Percentiles rank a stretch among this genome's conserved stretches.
These are phyloP conservation scores for Fimicolochytrium jonesii DNA, from an alignment of 192 early-diverging fungal species.

Conservation along the genomic window DNA sequence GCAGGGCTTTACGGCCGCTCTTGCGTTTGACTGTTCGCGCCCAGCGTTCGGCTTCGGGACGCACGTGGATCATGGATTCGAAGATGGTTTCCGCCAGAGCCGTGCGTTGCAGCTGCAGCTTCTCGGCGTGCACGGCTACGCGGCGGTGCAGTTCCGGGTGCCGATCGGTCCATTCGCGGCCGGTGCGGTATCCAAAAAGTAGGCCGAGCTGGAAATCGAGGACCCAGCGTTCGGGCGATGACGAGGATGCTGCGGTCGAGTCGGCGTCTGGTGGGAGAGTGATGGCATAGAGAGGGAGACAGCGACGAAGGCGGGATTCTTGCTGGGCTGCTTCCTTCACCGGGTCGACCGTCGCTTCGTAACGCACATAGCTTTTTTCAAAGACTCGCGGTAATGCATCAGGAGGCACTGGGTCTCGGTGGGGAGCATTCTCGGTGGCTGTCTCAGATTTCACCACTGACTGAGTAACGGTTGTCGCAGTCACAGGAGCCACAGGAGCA, in stretches of 20 bases:
- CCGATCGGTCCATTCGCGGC: constrained; percentile 36
- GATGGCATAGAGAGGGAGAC: constrained; percentile 43
- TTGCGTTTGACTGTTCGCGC: constrained; percentile 13
- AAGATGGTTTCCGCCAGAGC: constrained; percentile 17
- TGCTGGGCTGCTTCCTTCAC: no score
- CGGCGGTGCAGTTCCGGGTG: constrained; percentile 30
- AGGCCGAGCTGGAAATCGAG: constrained; percentile 48
- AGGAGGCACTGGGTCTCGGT: no score
- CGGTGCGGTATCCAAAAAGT: constrained; percentile 34
- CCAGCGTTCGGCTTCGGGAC: constrained; percentile 6
- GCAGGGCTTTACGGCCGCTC: constrained; percentile 3
- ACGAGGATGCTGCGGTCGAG: not conserved
- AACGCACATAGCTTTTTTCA: no score
- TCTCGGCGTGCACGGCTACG: constrained; percentile 43
- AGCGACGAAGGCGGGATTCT: constrained; percentile 9
- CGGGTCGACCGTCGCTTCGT: no score
- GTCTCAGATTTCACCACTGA: no score
- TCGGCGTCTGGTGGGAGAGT: constrained; percentile 16
- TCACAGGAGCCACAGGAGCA: no score
- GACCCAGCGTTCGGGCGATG: constrained; percentile 21
- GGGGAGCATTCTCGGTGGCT: no score
- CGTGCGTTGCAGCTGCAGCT: constrained; percentile 27
- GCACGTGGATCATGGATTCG: constrained; percentile 16
- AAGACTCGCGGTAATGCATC: no score
- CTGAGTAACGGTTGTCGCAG: no score